Percentiles rank a stretch among this genome's conserved stretches.
These are phyloP conservation scores for Teunomyces atbi DNA, from an alignment of 805 yeast genomes.

Conservation along the genomic window DNA sequence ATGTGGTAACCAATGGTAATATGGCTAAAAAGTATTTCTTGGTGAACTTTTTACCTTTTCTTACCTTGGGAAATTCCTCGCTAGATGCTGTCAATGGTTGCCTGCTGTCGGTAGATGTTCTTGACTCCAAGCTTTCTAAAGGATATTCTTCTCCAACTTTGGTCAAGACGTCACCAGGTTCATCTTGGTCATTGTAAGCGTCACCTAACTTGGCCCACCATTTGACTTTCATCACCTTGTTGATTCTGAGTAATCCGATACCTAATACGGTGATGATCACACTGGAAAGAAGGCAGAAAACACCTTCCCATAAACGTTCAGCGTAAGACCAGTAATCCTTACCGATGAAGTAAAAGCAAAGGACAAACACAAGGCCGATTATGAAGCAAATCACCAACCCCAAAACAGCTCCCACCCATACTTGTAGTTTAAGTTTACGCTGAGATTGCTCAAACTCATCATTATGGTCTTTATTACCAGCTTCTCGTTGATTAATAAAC, in stretches of 20 bases:
- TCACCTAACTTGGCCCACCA: constrained; percentile 57
- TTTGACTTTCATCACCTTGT: constrained; percentile 72
- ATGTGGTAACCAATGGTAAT: constrained; percentile 26
- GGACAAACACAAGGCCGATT: constrained; percentile 70
- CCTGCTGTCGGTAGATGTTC: constrained; percentile 12
- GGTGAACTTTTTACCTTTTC: constrained; percentile 10
- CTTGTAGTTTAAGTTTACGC: constrained; percentile 54
- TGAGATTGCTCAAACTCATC: constrained; percentile 5
- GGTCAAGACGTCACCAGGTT: background rate
- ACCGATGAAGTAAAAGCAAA: constrained; percentile 72
- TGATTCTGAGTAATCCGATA: constrained; percentile 72
- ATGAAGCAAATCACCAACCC: constrained; percentile 70
- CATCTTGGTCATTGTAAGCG: constrained; percentile 26
- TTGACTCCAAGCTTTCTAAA: constrained; percentile 2
- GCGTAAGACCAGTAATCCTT: constrained; percentile 84
- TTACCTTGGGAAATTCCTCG: background rate
- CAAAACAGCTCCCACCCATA: constrained; percentile 75
- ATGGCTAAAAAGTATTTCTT: constrained; percentile 25
- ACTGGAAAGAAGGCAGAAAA: constrained; percentile 74
- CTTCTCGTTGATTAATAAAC: constrained; percentile 22
- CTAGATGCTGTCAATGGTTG: constrained; percentile 10
- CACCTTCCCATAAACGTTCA: constrained; percentile 88
- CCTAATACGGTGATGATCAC: constrained; percentile 86
- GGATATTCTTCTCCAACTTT: constrained; percentile 1
- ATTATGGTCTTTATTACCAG: background rate